Conservation (phyloP, 768 basidiomycete species). For the Calvatia gigantea region DNA sequence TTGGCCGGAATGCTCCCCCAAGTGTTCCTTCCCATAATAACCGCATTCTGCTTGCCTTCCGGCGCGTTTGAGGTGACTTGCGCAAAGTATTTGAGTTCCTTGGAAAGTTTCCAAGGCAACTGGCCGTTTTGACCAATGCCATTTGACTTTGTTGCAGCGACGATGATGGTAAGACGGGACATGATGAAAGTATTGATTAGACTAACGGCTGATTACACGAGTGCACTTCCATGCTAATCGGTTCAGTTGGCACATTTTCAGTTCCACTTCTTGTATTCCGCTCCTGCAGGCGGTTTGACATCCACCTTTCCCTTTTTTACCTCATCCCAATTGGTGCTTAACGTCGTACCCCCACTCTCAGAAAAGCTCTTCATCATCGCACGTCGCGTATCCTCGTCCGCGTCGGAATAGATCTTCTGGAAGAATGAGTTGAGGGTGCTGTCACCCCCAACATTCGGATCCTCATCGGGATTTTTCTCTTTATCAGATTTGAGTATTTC, state of each 20-base stretch:
- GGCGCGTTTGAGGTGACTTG: slow-evolving; percentile 65
- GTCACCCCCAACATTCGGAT: slow-evolving; percentile 90
- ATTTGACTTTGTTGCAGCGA: slow-evolving; percentile 83
- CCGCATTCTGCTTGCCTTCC: slow-evolving; percentile 57
- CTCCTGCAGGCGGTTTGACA: slow-evolving; percentile 80
- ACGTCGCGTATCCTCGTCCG: slow-evolving; percentile 85
- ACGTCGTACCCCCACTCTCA: slow-evolving; percentile 92
- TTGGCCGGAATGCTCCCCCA: slow-evolving; percentile 95
- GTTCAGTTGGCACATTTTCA: slow-evolving; percentile 20
- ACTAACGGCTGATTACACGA: slow-evolving; percentile 1
- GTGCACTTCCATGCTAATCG: neutral
- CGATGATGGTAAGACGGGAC: slow-evolving; percentile 83
- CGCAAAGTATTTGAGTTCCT: slow-evolving; percentile 93
- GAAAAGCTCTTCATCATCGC: slow-evolving; percentile 99
- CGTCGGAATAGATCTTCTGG: slow-evolving; percentile 86
- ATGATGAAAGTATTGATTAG: slow-evolving; percentile 28
- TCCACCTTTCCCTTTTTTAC: slow-evolving; percentile 68
- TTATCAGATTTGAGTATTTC: slow-evolving; percentile 66
- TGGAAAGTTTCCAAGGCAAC: slow-evolving; percentile 87
- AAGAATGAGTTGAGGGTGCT: slow-evolving; percentile 83
- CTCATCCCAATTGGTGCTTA: slow-evolving; percentile 96
- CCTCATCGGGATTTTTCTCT: slow-evolving; percentile 65
- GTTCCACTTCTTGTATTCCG: slow-evolving; percentile 82
- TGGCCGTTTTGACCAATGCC: slow-evolving; percentile 79
- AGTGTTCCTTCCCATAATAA: slow-evolving; percentile 95